Conservation (phyloP, 1,284 basidiomycete species). For the Pterulicium gracile region DNA sequence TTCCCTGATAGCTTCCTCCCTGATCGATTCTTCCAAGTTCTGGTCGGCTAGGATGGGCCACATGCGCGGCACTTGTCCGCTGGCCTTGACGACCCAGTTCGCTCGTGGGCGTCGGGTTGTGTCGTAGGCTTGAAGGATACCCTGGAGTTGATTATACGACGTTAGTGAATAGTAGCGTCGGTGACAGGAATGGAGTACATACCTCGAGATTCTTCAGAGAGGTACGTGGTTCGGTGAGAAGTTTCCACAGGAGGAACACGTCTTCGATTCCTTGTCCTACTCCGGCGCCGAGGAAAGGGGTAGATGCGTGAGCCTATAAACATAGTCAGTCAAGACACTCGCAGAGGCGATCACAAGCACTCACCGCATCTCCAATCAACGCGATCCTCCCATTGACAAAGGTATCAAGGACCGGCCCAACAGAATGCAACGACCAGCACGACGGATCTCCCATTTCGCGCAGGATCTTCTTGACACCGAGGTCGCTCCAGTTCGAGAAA, state of each 20-base stretch:
- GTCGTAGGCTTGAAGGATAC: neutral
- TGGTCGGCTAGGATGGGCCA: neutral
- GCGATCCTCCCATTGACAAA: neutral
- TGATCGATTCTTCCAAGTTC: neutral
- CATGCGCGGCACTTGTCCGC: neutral
- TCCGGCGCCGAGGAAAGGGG: neutral
- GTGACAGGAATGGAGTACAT: neutral
- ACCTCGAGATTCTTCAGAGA: neutral
- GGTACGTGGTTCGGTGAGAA: neutral
- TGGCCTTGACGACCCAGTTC: neutral
- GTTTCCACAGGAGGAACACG: neutral
- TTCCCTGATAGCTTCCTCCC: neutral
- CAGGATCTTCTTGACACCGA: neutral
- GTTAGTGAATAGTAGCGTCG: too few species aligned
- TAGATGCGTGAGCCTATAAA: neutral
- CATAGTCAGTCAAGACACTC: neutral
- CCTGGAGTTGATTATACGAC: too few species aligned
- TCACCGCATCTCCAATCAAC: neutral
- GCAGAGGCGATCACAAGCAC: neutral
- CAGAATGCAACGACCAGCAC: neutral
- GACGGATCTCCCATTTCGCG: neutral
- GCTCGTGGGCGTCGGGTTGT: neutral
- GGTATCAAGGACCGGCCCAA: neutral
- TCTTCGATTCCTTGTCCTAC: slow-evolving; percentile 1
- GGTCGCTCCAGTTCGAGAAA: neutral